Conservation (phyloP, 495 filamentous ascomycete species). For the Entonaema liquescens region DNA sequence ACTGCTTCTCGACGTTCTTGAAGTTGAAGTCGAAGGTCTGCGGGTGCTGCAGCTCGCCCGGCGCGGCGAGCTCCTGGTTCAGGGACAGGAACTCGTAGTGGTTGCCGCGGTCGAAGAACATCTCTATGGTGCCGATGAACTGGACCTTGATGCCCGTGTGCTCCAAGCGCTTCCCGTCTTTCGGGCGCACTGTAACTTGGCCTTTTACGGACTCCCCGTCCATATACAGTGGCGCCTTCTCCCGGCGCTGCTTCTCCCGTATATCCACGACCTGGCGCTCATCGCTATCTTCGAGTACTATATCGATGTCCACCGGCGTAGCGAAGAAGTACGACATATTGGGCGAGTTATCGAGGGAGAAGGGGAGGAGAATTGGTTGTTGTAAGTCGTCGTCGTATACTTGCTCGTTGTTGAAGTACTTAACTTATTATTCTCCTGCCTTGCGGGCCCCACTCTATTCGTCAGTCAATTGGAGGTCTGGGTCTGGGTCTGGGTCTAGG, state of each 20-base stretch:
- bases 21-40: slow-evolving; percentile 99
- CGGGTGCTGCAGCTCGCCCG: slow-evolving; percentile 96
- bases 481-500: not conserved
- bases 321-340: slow-evolving; percentile 98
- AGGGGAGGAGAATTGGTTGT: slow-evolving; percentile 12
- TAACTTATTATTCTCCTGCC: slow-evolving; percentile 18
- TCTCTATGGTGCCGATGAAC: slow-evolving; percentile 99
- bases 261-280: slow-evolving; percentile 94
- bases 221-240: slow-evolving; percentile 96
- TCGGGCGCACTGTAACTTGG: slow-evolving; percentile 90
- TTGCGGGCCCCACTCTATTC: slow-evolving; percentile 32
- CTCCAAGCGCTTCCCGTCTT: slow-evolving; percentile 97
- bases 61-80: slow-evolving; percentile 93
- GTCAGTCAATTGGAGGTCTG: not conserved
- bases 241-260: slow-evolving; percentile 96
- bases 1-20: slow-evolving; percentile 99
- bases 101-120: slow-evolving; percentile 99
- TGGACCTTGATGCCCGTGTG: slow-evolving; percentile 99
- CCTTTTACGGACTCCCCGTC: slow-evolving; percentile 98
- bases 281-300: slow-evolving; percentile 94
- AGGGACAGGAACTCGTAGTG: slow-evolving; percentile 99
- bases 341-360: slow-evolving; percentile 34
- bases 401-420: slow-evolving; percentile 1
- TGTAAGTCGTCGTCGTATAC: slow-evolving; percentile 5
- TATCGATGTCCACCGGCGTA: slow-evolving; percentile 97